A percentile compares a stretch with the other conserved stretches of the same genome.
These are phyloP conservation scores for Solanum paucissectum DNA, from an alignment of 257 asterid genomes.

Conservation along the genomic window DNA sequence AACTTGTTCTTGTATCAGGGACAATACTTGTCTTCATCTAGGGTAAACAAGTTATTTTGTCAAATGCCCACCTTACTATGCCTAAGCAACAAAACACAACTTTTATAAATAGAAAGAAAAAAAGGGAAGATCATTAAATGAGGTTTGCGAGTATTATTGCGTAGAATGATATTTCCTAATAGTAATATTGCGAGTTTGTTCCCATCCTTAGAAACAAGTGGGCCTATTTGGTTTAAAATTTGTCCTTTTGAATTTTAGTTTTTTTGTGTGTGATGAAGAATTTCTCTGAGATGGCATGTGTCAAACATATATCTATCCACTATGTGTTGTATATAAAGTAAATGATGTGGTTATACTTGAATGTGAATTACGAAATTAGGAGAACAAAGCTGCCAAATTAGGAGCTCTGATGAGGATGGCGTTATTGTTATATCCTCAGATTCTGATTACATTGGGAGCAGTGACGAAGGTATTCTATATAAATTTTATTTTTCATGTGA, in stretches of 20 bases:
- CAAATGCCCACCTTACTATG: not conserved
- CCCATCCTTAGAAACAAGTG: not conserved
- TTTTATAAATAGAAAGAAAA: not conserved
- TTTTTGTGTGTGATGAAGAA: not conserved
- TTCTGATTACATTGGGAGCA: not conserved
- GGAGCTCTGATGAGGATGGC: constrained; percentile 3
- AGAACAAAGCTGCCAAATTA: not conserved
- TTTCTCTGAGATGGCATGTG: not conserved
- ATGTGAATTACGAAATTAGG: not conserved
- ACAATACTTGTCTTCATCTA: not conserved
- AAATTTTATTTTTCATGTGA: not conserved
- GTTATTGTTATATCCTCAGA: not conserved
- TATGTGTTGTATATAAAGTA: not conserved
- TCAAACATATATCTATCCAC: not conserved
- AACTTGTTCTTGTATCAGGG: not conserved
- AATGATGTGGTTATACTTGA: not conserved
- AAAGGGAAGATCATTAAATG: not conserved
- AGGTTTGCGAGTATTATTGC: not conserved
- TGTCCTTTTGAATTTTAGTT: not conserved
- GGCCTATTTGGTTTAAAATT: not conserved
- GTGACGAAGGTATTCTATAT: constrained; percentile 3
- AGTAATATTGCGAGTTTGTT: not conserved
- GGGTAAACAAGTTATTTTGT: not conserved
- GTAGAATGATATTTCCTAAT: not conserved
- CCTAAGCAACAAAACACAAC: not conserved